Conservation (phyloP, 2,329 filamentous ascomycete species). For the Dendryphion nanum region DNA sequence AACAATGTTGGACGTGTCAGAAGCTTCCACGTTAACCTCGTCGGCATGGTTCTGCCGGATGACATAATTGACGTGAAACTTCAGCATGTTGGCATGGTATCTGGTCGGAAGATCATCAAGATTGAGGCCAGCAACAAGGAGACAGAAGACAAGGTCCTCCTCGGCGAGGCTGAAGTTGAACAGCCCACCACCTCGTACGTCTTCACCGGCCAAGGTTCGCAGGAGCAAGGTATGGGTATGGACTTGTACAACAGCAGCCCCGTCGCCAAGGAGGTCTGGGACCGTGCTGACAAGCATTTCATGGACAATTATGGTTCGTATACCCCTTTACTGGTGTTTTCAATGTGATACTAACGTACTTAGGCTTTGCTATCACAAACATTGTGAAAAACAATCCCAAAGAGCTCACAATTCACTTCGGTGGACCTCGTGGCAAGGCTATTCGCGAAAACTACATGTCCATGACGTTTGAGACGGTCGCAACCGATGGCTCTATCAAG, state of each 20-base stretch:
- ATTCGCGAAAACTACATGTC: constrained; percentile 99
- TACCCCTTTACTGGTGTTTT: constrained; percentile 3
- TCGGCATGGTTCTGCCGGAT: constrained; percentile 98
- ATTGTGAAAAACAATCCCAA: constrained; percentile 99
- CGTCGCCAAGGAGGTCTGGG: constrained; percentile 97
- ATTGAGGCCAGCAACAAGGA: constrained; percentile 95
- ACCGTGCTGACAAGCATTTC: constrained; percentile 85
- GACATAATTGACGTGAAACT: constrained; percentile 94
- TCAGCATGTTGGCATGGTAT: constrained; percentile 96
- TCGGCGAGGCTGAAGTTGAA: constrained; percentile 95
- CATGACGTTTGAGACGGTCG: constrained; percentile 99
- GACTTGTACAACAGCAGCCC: constrained; percentile 91
- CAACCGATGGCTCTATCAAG: constrained; percentile 86
- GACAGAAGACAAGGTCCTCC: constrained; percentile 91
- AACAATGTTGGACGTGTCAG: constrained; percentile 97
- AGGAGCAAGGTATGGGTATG: constrained; percentile 99
- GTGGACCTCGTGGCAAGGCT: constrained; percentile 91
- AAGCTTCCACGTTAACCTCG: constrained; percentile 93
- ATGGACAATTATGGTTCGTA: constrained; percentile 89
- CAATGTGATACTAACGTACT: not conserved
- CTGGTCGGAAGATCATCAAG: constrained; percentile 98
- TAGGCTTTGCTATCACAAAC: constrained; percentile 93
- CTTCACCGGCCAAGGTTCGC: constrained; percentile 96
- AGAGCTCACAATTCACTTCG: constrained; percentile 97
- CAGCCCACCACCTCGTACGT: constrained; percentile 96